phyloP scores from a whole-genome alignment of 2,329 filamentous ascomycete species.

The Zalaria obscura region DNA sequence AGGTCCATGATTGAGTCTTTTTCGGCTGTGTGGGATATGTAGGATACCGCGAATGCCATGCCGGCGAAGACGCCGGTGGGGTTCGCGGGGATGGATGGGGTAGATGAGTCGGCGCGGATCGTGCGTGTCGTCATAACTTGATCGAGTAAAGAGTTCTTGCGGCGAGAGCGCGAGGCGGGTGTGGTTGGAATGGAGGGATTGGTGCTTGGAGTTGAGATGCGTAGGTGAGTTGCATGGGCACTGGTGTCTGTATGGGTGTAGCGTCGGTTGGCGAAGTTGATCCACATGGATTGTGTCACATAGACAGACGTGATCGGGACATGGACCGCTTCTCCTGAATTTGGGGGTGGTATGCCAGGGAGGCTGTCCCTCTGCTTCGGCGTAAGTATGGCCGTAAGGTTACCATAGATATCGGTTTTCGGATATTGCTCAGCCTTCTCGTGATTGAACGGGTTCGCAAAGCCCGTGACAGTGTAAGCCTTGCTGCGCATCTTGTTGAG shows the following conservation, averaged over 20 bases:
- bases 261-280: constrained; percentile 22
- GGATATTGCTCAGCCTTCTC: constrained; percentile 16
- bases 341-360: constrained; percentile 1
- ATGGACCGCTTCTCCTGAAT: constrained; percentile 17
- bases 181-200: constrained; percentile 26
- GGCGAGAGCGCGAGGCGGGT: constrained; percentile 35
- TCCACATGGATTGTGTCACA: constrained; percentile 28
- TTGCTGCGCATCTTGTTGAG: constrained; percentile 28
- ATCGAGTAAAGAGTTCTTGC: constrained; percentile 12
- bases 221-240: not conserved
- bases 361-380: constrained; percentile 25
- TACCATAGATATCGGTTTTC: constrained; percentile 27
- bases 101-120: constrained; percentile 3
- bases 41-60: constrained; percentile 82
- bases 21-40: constrained; percentile 38
- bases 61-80: constrained; percentile 48
- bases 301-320: constrained; percentile 29
- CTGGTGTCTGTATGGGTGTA: constrained; percentile 14
- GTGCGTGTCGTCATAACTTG: not conserved
- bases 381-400: constrained; percentile 24
- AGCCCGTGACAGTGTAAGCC: constrained; percentile 28
- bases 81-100: constrained; percentile 10
- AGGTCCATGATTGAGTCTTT: constrained; percentile 44
- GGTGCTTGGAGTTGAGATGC: constrained; percentile 11
- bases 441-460: constrained; percentile 21